Percentiles rank a stretch among this genome's conserved stretches.
Evolutionary conservation across 2,329 filamentous ascomycete genomes (phyloP).

Genomic region (Aspergillus aculeatinus): DNA sequence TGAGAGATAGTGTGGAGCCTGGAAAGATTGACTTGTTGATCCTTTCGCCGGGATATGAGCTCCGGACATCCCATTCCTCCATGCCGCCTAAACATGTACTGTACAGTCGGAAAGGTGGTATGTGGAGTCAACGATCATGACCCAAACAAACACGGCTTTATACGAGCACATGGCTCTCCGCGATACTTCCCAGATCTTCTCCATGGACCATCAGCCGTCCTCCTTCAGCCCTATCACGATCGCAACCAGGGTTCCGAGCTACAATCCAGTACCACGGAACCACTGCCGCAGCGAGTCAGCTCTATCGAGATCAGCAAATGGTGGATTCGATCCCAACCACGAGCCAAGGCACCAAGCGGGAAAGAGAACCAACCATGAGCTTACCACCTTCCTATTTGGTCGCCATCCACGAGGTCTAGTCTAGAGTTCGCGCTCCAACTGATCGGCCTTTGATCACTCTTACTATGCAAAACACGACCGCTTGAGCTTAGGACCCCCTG

Average conservation of each 20-base stretch:
- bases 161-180: not conserved
- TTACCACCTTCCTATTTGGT: not conserved
- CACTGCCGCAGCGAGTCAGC: not conserved
- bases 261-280: not conserved
- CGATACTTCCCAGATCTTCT: not conserved
- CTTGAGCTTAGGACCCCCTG: no score
- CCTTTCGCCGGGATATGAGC: not conserved
- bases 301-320: not conserved
- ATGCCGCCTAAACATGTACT: not conserved
- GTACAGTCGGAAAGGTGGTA: not conserved
- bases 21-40: not conserved
- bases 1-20: not conserved
- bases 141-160: not conserved
- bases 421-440: not conserved
- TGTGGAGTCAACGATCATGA: not conserved
- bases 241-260: not conserved
- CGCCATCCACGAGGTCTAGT: not conserved
- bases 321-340: not conserved
- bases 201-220: not conserved
- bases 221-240: not conserved
- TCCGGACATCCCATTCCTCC: not conserved
- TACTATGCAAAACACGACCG: not conserved
- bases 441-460: not conserved
- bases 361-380: not conserved
- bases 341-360: not conserved